Evolutionary conservation across 805 yeast species (phyloP).

Genomic region (Candida succiphila): DNA sequence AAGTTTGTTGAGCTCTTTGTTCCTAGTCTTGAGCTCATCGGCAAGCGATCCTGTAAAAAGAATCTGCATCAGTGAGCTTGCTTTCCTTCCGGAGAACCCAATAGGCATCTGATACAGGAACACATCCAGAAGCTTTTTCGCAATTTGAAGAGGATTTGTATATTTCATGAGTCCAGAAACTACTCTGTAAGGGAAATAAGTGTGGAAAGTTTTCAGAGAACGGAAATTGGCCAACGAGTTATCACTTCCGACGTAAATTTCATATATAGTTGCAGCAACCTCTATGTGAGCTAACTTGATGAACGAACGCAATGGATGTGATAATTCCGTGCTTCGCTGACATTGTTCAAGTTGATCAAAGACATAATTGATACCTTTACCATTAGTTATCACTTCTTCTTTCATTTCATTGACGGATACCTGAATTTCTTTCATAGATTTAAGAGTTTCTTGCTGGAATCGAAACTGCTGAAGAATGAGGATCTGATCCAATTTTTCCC

Average conservation of each 20-base stretch:
- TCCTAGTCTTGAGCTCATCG: conserved; percentile 64
- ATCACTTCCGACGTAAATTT: conserved; percentile 72
- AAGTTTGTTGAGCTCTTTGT: conserved; percentile 27
- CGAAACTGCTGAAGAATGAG: conserved; percentile 50
- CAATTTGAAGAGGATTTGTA: conserved; percentile 81
- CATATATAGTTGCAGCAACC: conserved; percentile 76
- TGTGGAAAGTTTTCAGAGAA: conserved; percentile 64
- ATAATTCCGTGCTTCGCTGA: conserved; percentile 41
- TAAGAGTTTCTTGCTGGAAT: conserved; percentile 50
- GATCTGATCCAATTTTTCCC: conserved; percentile 53
- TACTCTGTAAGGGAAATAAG: conserved; percentile 69
- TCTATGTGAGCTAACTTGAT: conserved; percentile 79
- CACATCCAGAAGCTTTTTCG: conserved; percentile 71
- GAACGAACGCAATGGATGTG: conserved; percentile 59
- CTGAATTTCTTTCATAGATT: conserved; percentile 20
- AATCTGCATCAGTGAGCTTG: conserved; percentile 59
- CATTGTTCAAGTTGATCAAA: conserved; percentile 58
- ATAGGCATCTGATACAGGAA: conserved; percentile 69
- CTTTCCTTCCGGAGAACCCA: conserved; percentile 28
- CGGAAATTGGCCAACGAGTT: conserved; percentile 66
- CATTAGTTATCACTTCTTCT: conserved; percentile 9
- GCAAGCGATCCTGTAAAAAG: conserved; percentile 63
- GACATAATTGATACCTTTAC: conserved; percentile 45
- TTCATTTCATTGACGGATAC: conserved; percentile 32
- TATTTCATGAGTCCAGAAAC: conserved; percentile 68